phyloP scores from a whole-genome alignment of 2,329 filamentous ascomycete species.

The Colletotrichum spinosum region DNA sequence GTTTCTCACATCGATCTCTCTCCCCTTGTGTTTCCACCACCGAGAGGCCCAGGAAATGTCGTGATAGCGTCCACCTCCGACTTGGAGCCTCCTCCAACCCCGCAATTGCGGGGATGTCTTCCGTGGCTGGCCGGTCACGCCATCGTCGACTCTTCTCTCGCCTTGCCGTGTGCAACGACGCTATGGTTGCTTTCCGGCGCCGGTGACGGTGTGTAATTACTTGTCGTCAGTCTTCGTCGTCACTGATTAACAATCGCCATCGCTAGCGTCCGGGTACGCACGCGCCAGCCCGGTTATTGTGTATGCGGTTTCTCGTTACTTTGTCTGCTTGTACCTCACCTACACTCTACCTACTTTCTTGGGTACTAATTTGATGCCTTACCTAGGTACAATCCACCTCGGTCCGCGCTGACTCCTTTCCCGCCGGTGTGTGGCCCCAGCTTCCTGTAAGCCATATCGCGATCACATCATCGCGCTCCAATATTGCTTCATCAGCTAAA shows the following conservation, averaged over 20 bases:
- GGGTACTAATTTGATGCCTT: slow-evolving; percentile 15
- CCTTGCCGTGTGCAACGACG: slow-evolving; percentile 2
- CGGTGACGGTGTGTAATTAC: no score
- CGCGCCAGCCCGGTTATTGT: neutral
- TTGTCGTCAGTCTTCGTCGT: neutral
- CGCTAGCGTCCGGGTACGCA: slow-evolving; percentile 13
- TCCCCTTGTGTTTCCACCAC: slow-evolving; percentile 19
- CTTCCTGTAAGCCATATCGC: slow-evolving; percentile 29
- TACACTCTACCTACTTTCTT: no score
- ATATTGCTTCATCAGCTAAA: slow-evolving; percentile 37
- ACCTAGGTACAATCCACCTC: neutral
- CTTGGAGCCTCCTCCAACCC: slow-evolving; percentile 29
- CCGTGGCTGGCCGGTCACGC: slow-evolving; percentile 32
- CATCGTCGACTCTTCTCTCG: slow-evolving; percentile 27
- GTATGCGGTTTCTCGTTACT: slow-evolving; percentile 15
- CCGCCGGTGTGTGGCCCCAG: slow-evolving; percentile 29
- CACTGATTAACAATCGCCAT: neutral
- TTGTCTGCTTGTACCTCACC: no score
- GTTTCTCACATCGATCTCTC: neutral
- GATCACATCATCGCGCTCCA: slow-evolving; percentile 38
- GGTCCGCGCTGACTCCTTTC: neutral
- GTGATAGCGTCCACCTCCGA: slow-evolving; percentile 26
- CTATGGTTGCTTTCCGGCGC: no score
- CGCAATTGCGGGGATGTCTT: slow-evolving; percentile 30
- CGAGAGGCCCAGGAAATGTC: slow-evolving; percentile 19